Conservation (phyloP, 805 yeast species). For the Ogataea henricii region DNA sequence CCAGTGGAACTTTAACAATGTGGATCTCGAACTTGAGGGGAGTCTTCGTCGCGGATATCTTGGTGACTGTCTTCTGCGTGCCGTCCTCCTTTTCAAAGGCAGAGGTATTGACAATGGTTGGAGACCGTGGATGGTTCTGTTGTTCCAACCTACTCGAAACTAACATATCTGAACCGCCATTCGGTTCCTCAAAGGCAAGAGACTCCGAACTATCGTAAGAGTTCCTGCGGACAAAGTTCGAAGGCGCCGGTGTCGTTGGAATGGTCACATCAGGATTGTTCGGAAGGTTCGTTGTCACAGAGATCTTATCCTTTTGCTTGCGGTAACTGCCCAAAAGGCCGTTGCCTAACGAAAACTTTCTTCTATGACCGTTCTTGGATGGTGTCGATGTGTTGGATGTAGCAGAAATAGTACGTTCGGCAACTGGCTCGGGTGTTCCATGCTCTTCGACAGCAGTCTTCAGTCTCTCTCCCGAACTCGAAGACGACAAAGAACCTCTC, state of each 20-base stretch:
- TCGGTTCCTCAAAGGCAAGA: constrained; percentile 53
- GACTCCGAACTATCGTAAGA: constrained; percentile 60
- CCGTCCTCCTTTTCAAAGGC: constrained; percentile 11
- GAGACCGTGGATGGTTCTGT: constrained; percentile 28
- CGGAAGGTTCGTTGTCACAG: constrained; percentile 30
- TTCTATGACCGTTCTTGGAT: constrained; percentile 48
- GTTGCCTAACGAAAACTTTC: constrained; percentile 66
- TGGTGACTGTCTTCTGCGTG: constrained; percentile 10
- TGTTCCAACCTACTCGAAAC: constrained; percentile 61
- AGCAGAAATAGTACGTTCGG: constrained; percentile 20
- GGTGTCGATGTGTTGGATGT: constrained; percentile 36
- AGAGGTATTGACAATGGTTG: constrained; percentile 13
- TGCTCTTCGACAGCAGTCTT: constrained; percentile 15
- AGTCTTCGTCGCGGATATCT: constrained; percentile 38
- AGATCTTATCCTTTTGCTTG: constrained; percentile 45
- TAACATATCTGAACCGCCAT: constrained; percentile 60
- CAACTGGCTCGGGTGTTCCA: constrained; percentile 17
- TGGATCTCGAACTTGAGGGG: constrained; percentile 90
- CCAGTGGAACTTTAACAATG: constrained; percentile 87
- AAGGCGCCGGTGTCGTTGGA: constrained; percentile 42
- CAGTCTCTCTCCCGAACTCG: constrained; percentile 20
- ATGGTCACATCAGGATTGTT: constrained; percentile 52
- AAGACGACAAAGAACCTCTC: constrained; percentile 24
- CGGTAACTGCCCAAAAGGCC: constrained; percentile 53
- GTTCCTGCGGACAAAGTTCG: constrained; percentile 38